Conservation (phyloP, 768 basidiomycete species). For the Amylocystis lapponica region DNA sequence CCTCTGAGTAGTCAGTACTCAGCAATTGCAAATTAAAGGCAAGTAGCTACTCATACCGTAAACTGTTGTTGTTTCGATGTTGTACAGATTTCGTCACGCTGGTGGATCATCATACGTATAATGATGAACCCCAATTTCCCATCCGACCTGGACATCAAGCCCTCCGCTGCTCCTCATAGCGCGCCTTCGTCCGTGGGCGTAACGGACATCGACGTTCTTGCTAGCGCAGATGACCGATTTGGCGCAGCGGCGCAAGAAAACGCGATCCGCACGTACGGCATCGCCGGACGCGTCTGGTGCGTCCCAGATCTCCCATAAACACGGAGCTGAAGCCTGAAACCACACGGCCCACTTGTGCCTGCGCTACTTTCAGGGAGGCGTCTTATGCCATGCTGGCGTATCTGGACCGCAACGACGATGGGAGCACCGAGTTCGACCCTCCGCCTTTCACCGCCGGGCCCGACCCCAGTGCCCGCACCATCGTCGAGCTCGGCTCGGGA, state of each 20-base stretch:
- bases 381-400: constrained; percentile 19
- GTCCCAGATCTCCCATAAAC: constrained; percentile 11
- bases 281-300: constrained; percentile 84
- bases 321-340: too few species aligned
- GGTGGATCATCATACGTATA: neutral
- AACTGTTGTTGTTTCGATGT: too few species aligned
- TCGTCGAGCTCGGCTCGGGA: constrained; percentile 80
- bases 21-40: too few species aligned
- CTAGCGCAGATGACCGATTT: constrained; percentile 18
- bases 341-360: too few species aligned
- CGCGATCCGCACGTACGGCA: constrained; percentile 69
- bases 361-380: constrained; percentile 25
- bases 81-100: neutral
- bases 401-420: constrained; percentile 7
- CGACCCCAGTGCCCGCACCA: constrained; percentile 15
- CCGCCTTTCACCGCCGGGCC: constrained; percentile 17
- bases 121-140: constrained; percentile 40
- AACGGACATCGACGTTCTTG: constrained; percentile 13
- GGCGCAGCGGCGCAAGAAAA: constrained; percentile 38
- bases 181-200: too few species aligned
- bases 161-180: too few species aligned
- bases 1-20: too few species aligned
- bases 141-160: constrained; percentile 34
- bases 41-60: too few species aligned
- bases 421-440: constrained; percentile 33